Conservation (phyloP, 2,329 filamentous ascomycete genomes). For the Colletotrichum chlorophyti region DNA sequence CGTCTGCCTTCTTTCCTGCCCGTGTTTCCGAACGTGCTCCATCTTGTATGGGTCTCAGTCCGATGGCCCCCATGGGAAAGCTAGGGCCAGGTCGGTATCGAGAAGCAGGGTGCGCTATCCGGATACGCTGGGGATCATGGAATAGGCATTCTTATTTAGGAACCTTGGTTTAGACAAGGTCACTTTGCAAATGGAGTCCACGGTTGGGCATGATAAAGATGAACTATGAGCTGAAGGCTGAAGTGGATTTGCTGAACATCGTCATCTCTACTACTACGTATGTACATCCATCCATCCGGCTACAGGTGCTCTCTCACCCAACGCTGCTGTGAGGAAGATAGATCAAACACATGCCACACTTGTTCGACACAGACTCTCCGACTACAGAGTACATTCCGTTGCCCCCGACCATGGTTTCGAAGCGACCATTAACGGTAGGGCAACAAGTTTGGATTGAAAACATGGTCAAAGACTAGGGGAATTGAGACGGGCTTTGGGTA, state of each 20-base stretch:
- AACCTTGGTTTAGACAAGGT: background rate
- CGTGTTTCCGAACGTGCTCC: background rate
- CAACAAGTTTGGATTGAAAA: background rate
- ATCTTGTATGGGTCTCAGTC: conserved; percentile 8
- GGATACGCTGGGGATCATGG: background rate
- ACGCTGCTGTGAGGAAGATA: background rate
- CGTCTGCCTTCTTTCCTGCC: conserved; percentile 15
- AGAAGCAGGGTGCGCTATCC: conserved; percentile 6
- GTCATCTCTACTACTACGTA: no score
- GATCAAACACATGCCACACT: background rate
- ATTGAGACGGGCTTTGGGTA: background rate
- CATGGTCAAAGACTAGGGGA: background rate
- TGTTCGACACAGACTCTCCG: background rate
- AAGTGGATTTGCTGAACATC: background rate
- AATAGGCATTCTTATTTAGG: no score
- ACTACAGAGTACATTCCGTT: conserved; percentile 1
- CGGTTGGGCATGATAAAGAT: background rate
- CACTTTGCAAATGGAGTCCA: conserved; percentile 1
- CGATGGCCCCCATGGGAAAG: no score
- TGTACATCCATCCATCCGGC: no score
- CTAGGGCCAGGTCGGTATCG: conserved; percentile 12
- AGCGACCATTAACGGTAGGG: conserved; percentile 14
- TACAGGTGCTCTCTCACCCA: no score
- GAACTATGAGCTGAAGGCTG: no score
- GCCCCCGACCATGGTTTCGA: conserved; percentile 22